phyloP scores from a whole-genome alignment of 495 filamentous ascomycete genomes.

The Apiosordaria backusii region DNA sequence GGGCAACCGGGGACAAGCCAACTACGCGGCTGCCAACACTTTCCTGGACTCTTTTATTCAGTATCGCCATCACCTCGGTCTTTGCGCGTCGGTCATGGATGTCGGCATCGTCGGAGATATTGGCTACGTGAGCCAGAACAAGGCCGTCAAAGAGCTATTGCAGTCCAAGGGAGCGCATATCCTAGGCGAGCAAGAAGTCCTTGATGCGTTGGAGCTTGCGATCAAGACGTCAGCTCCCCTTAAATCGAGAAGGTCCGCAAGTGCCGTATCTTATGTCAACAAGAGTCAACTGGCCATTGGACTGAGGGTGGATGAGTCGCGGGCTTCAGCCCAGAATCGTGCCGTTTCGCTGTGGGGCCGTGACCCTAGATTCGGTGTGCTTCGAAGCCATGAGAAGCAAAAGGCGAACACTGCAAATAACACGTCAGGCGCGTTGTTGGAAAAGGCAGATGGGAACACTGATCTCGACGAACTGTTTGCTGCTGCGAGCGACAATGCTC shows the following conservation, averaged over 20 bases:
- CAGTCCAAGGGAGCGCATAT: background rate
- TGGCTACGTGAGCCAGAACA: conserved; percentile 16
- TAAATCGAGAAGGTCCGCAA: background rate
- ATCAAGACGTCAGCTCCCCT: background rate
- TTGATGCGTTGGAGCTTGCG: background rate
- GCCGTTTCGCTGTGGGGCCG: background rate
- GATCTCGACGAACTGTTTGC: background rate
- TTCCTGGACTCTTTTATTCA: conserved; percentile 47
- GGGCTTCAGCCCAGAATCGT: background rate
- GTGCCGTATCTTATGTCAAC: background rate
- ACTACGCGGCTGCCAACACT: conserved; percentile 55
- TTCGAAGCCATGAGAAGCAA: background rate
- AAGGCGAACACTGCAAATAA: background rate
- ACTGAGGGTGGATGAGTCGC: background rate
- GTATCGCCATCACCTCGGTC: conserved; percentile 23
- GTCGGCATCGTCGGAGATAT: conserved; percentile 24
- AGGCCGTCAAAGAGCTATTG: background rate
- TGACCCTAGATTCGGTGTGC: background rate
- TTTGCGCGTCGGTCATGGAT: conserved; percentile 18
- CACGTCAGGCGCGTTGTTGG: background rate
- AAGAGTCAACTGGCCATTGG: background rate
- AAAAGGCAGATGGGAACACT: background rate
- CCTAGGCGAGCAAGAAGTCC: background rate
- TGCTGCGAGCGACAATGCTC: background rate
- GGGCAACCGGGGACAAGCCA: conserved; percentile 51